phyloP scores from a whole-genome alignment of 306 rosid species.

The Lathyrus tuberosus region DNA sequence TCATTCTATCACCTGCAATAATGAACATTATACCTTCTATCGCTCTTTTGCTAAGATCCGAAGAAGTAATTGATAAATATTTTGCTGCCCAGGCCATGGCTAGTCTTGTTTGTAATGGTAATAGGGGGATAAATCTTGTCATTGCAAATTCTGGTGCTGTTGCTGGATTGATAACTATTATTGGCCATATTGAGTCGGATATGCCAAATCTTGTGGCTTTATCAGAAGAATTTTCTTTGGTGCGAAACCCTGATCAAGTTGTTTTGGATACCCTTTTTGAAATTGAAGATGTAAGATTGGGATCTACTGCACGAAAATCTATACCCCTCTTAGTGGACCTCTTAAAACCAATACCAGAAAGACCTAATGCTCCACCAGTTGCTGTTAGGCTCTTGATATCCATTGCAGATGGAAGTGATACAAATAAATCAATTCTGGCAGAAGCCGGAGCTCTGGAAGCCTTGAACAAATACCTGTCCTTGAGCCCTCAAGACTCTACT shows the following conservation, averaged over 20 bases:
- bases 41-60: slow-evolving; percentile 78
- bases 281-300: slow-evolving; percentile 83
- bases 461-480: slow-evolving; percentile 89
- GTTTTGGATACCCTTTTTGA: slow-evolving; percentile 83
- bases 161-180: slow-evolving; percentile 74
- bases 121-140: slow-evolving; percentile 77
- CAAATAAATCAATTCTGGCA: slow-evolving; percentile 82
- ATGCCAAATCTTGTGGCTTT: slow-evolving; percentile 72
- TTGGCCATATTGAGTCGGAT: slow-evolving; percentile 78
- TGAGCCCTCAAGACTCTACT: slow-evolving; percentile 96
- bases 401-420: slow-evolving; percentile 87
- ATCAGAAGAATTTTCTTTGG: slow-evolving; percentile 81
- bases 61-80: slow-evolving; percentile 77
- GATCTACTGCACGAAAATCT: slow-evolving; percentile 83
- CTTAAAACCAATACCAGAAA: slow-evolving; percentile 90
- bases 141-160: slow-evolving; percentile 94
- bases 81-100: slow-evolving; percentile 97
- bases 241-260: slow-evolving; percentile 83
- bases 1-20: slow-evolving; percentile 63
- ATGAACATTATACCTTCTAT: slow-evolving; percentile 80
- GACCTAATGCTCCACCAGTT: slow-evolving; percentile 90
- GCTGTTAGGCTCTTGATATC: slow-evolving; percentile 85
- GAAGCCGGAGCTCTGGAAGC: slow-evolving; percentile 97
- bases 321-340: slow-evolving; percentile 96
- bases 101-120: slow-evolving; percentile 82